A percentile compares a stretch with the other conserved stretches of the same genome.
These are phyloP conservation scores for Psilocybe cyanescens DNA, from an alignment of 768 basidiomycete genomes.

Conservation along the genomic window DNA sequence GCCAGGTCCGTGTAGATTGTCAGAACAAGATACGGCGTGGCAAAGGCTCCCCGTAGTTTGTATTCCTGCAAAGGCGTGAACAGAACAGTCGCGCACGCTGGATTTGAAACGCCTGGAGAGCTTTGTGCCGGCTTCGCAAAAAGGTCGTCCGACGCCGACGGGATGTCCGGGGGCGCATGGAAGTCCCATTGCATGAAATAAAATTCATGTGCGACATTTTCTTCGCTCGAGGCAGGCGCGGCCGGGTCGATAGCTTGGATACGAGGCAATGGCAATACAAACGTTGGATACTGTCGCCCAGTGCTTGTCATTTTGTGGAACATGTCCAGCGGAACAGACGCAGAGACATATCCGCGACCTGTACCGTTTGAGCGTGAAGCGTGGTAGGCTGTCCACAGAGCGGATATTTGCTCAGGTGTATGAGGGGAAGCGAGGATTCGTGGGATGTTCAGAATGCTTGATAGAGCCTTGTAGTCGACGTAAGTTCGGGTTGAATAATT, in stretches of 20 bases:
- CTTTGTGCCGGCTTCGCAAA: constrained; percentile 40
- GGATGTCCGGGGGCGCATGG: constrained; percentile 69
- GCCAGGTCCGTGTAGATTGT: constrained; percentile 93
- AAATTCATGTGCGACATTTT: constrained; percentile 68
- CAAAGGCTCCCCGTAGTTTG: constrained; percentile 81
- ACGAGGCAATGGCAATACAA: constrained; percentile 83
- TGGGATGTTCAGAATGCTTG: constrained; percentile 77
- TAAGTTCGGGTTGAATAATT: neutral
- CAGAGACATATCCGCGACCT: constrained; percentile 85
- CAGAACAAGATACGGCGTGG: constrained; percentile 88
- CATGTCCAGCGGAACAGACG: constrained; percentile 71
- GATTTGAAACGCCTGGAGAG: constrained; percentile 38
- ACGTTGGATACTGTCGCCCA: constrained; percentile 72
- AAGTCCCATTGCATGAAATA: constrained; percentile 92
- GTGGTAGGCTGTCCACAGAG: constrained; percentile 92
- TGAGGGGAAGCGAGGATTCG: constrained; percentile 70
- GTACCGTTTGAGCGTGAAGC: constrained; percentile 78
- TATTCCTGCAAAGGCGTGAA: constrained; percentile 96
- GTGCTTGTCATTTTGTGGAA: constrained; percentile 73
- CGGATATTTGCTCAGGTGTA: constrained; percentile 72
- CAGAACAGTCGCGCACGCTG: constrained; percentile 73
- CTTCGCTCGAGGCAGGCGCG: constrained; percentile 30
- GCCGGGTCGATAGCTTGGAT: constrained; percentile 27
- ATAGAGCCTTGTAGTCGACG: constrained; percentile 63
- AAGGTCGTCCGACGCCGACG: constrained; percentile 49